Base-by-base conservation (phyloP, 352 stramenopile genomes). In the Stramenopiles sp. region DNA sequence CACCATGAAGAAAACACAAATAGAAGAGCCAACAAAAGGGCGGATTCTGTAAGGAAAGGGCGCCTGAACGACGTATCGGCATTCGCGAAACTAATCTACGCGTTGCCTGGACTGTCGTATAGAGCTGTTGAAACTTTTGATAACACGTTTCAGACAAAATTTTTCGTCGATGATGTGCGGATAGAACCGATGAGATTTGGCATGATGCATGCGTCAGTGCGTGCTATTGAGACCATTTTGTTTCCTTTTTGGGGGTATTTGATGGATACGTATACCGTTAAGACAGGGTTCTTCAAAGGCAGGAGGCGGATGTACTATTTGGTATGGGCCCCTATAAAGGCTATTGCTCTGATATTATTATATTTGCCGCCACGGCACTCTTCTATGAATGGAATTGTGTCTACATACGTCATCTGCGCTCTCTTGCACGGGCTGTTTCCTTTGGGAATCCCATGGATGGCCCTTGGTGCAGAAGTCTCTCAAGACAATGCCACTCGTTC, bases 141-240 rank as follows among this genome's bases (percentile, higher is more conserved):
- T 32, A 30, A 81, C n/a, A 82, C 80, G 30, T 82, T 81, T 76
- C 67, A 82, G 29, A 82, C 55, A 7, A 82, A 82, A 30, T 82
- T 82, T 32, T 82, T 80, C 25, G 80, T 82, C 7, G 80, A 82
- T 71, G 80, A 82, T 32, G 80, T 82, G 7, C 7, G 80, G 14
- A 82, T 82, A 80, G 30, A 30, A 30, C 80, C 80, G 0, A 67
- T 33, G 80, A 1, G 30, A 29, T 82, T 82, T 82, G 80, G 39
- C 1, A 71, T 82, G 31, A 27, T 80, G 7, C 67, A 82, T 32
- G 80, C 80, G 7, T 71, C 76, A n/a, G 80, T 82, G 31, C 80
- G 80, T 27, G 30, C 67, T 7, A 82, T 82, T 7, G 80, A 82
- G 30, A 32, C 76, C 7, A 81, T 82, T 22, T 29, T 80, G 55